Evolutionary conservation across 257 asterid species (phyloP), one percentile per base, ranked within the genome.

Genomic region (Dorcoceras hygrometricum): DNA sequence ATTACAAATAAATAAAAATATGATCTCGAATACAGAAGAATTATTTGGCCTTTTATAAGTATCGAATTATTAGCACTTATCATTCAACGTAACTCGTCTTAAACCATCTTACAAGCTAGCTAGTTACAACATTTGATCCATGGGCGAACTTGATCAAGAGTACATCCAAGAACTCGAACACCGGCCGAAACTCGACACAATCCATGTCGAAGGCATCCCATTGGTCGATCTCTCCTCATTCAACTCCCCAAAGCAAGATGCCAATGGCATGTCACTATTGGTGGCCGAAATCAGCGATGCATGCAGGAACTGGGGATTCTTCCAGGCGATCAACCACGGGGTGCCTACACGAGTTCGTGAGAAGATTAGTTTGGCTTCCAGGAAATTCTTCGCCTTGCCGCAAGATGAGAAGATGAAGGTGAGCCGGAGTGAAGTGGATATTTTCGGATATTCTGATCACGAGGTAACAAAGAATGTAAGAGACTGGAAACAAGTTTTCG

Each of bases 281-380:
- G 84, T 86, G 50, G 39, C 84, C 0, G 75, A 86, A 61, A 74
- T 86, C 32, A 81, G 87, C 0, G 77, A 81, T 27, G 96, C 92
- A 3, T 84, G 90, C 72, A 63, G 67, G 68, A 75, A 74, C 2
- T 90, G 90, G 90, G 95, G 95, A 0, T 90, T 90, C 69, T 86
- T 90, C 74, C 96, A 87, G 81, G 90, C 86, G 75, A 86, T 84
- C 71, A 84, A 86, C 74, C 95, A 90, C n/a, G 97, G 97, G 22
- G 91, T 90, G 59, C 81, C 91, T 16, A 72, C 69, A 18, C 75
- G 71, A 28, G 66, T 7, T 31, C 82, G 85, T 0, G 79, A 75
- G 50, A 81, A 71, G 65, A 78, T 87, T 10, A 89, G 86, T 60
- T n/a, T 27, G 55, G 92, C 74, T 20, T 62, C 90, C 0, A 87